phyloP scores from a whole-genome alignment of 495 filamentous ascomycete genomes.

The Talaromyces nanjingensis region DNA sequence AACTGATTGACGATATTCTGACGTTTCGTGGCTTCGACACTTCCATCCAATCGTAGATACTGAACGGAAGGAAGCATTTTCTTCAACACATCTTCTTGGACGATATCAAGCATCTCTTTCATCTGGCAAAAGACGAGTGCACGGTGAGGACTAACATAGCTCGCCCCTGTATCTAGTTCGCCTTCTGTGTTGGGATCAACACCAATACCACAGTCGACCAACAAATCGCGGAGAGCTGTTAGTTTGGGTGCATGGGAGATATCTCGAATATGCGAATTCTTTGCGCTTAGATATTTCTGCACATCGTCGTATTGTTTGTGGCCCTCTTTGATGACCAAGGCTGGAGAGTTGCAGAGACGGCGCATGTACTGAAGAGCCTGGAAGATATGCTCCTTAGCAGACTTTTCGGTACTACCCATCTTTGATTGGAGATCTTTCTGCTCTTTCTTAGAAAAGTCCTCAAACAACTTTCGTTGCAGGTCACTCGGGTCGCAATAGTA shows the following conservation, averaged over 20 bases:
- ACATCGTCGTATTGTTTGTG: slow-evolving; percentile 88
- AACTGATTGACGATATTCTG: slow-evolving; percentile 98
- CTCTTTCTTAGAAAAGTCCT: slow-evolving; percentile 92
- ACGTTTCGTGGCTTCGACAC: slow-evolving; percentile 80
- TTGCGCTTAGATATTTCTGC: slow-evolving; percentile 61
- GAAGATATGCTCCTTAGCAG: slow-evolving; percentile 97
- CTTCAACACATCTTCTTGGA: slow-evolving; percentile 83
- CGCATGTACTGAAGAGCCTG: slow-evolving; percentile 99
- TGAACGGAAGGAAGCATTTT: slow-evolving; percentile 80
- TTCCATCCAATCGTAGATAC: slow-evolving; percentile 84
- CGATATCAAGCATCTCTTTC: slow-evolving; percentile 99
- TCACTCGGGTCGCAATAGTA: slow-evolving; percentile 99
- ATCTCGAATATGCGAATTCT: slow-evolving; percentile 70
- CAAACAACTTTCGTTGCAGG: slow-evolving; percentile 87
- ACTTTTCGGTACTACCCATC: slow-evolving; percentile 71
- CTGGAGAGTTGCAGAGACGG: slow-evolving; percentile 95
- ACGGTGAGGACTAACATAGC: slow-evolving; percentile 87
- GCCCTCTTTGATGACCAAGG: slow-evolving; percentile 86
- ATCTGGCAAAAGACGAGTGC: slow-evolving; percentile 98
- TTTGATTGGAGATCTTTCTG: slow-evolving; percentile 73
- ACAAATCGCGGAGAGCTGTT: slow-evolving; percentile 75
- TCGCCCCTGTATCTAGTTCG: slow-evolving; percentile 58
- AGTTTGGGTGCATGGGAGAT: slow-evolving; percentile 88
- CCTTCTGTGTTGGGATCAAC: slow-evolving; percentile 46
- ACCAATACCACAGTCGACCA: slow-evolving; percentile 95